phyloP scores from a whole-genome alignment of 2,329 filamentous ascomycete genomes.

The Podosphaera aphanis region DNA sequence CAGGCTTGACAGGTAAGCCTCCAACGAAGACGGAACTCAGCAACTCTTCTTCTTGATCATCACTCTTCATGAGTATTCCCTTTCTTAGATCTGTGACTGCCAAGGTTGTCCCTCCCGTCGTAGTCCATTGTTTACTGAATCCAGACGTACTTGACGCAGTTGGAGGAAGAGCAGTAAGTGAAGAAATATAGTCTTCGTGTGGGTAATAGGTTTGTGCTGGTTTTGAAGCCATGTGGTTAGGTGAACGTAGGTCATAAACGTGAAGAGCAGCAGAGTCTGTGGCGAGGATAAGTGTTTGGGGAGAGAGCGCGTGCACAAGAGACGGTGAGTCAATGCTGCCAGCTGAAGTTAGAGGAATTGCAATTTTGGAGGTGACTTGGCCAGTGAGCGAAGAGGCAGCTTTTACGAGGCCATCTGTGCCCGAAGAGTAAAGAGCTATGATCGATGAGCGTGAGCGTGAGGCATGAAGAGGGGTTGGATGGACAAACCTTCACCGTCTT shows the following conservation, averaged over 20 bases:
- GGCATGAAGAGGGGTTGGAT: too few relatives aligned
- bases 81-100: constrained; percentile 72
- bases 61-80: constrained; percentile 68
- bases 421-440: constrained; percentile 35
- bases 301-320: constrained; percentile 61
- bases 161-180: constrained; percentile 60
- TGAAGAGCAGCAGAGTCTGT: constrained; percentile 81
- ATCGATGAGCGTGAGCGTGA: neutral
- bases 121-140: constrained; percentile 85
- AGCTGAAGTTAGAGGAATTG: constrained; percentile 32
- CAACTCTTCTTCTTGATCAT: constrained; percentile 86
- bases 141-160: constrained; percentile 64
- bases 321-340: constrained; percentile 42
- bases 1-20: constrained; percentile 40
- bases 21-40: constrained; percentile 60
- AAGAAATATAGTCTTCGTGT: constrained; percentile 83
- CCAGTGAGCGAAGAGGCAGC: constrained; percentile 34
- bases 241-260: constrained; percentile 58
- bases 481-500: constrained; percentile 47
- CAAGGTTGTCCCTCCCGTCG: constrained; percentile 74
- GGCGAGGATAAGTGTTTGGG: constrained; percentile 67
- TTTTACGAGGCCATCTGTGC: constrained; percentile 34
- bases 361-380: constrained; percentile 58
- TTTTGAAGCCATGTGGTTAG: constrained; percentile 29
- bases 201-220: constrained; percentile 65